phyloP scores from a whole-genome alignment of 441 rosid species.

The Eruca vesicaria region DNA sequence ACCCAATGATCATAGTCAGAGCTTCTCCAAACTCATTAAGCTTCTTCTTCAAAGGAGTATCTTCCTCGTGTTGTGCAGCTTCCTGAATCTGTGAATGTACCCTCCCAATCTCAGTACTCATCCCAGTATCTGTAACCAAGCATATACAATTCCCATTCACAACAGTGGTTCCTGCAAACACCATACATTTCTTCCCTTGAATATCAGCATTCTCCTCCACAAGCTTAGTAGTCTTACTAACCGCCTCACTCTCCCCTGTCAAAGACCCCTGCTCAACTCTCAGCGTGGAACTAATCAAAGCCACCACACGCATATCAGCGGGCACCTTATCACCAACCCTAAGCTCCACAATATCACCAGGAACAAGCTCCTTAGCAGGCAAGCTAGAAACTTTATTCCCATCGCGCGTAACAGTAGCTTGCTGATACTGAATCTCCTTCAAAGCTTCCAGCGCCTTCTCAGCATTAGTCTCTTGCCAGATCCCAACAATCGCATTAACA shows the following conservation, averaged over 20 bases:
- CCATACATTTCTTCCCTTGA: no score
- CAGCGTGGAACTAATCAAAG: constrained; percentile 83
- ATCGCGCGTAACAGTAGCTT: constrained; percentile 64
- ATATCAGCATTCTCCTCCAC: no score
- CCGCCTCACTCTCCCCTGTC: no score
- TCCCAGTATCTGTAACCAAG: constrained; percentile 65
- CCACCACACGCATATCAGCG: constrained; percentile 84
- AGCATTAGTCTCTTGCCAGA: no score
- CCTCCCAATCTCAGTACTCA: constrained; percentile 84
- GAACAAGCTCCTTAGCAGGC: constrained; percentile 83
- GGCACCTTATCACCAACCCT: no score
- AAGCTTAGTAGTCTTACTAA: no score
- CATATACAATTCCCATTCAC: no score
- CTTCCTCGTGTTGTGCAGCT: constrained; percentile 77
- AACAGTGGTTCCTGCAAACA: no score
- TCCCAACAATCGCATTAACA: no score
- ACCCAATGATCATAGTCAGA: constrained; percentile 75
- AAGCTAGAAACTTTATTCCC: constrained; percentile 45
- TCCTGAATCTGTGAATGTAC: constrained; percentile 90
- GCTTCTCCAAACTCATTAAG: constrained; percentile 55
- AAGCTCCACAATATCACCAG: no score
- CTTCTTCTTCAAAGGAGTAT: constrained; percentile 87
- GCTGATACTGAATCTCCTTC: constrained; percentile 90
- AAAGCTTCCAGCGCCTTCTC: constrained; percentile 90
- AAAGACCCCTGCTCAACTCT: no score